phyloP scores from a whole-genome alignment of 2,329 filamentous ascomycete species.

The Cordyceps farinosa region DNA sequence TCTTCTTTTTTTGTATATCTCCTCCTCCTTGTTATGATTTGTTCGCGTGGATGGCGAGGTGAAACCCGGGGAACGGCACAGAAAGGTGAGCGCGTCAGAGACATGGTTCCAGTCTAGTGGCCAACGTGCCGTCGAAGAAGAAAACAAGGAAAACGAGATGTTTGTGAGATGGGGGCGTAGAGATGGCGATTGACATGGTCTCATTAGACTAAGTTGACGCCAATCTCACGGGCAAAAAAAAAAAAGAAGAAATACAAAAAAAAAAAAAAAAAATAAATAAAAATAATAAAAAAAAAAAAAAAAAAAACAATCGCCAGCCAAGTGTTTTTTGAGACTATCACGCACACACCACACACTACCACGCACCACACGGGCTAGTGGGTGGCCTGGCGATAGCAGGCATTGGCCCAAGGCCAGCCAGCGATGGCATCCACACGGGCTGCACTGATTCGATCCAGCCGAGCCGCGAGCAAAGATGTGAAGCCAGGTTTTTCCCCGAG shows the following conservation, averaged over 20 bases:
- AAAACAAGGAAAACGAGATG: background rate
- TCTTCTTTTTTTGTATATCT: background rate
- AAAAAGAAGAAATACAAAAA: background rate
- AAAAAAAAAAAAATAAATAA: too few species aligned
- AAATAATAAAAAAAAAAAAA: background rate
- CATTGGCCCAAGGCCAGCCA: background rate
- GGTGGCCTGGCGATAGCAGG: background rate
- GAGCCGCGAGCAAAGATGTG: too few species aligned
- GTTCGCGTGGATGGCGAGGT: background rate
- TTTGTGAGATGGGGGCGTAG: background rate
- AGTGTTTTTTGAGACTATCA: too few species aligned
- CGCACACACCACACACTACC: too few species aligned
- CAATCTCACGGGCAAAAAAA: background rate
- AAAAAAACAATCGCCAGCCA: too few species aligned
- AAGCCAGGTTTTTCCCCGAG: too few species aligned
- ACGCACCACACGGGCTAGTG: too few species aligned
- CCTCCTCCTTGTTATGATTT: too few species aligned
- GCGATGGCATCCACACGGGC: background rate
- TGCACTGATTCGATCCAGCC: too few species aligned
- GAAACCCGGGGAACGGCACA: background rate
- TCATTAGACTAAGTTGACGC: background rate
- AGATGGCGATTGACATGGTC: slow-evolving; percentile 3
- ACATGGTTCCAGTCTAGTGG: too few species aligned
- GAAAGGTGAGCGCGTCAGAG: too few species aligned
- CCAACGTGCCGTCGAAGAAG: background rate